Evolutionary conservation across 257 asterid species (phyloP).

Genomic region (Solanum phureja): DNA sequence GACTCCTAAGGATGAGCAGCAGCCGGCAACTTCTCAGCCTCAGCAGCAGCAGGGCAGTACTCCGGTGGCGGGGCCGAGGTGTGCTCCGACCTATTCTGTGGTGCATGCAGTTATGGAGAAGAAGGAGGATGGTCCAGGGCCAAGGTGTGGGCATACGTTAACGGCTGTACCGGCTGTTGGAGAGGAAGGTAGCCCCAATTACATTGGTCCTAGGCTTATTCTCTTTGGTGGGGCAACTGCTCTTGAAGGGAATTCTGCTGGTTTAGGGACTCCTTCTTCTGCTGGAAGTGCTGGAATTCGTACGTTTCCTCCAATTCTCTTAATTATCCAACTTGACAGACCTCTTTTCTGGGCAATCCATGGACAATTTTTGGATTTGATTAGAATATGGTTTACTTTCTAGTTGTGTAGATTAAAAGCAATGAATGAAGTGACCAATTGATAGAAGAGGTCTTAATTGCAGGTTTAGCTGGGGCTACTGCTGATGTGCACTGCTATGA

Average conservation of each 20-base stretch:
- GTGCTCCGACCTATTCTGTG: conserved; percentile 78
- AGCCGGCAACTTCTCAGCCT: conserved; percentile 15
- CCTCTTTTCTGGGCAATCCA: neutral
- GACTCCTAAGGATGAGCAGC: conserved; percentile 32
- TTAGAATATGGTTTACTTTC: neutral
- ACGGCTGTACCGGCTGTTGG: conserved; percentile 97
- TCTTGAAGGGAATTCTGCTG: conserved; percentile 89
- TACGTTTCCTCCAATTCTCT: conserved; percentile 21
- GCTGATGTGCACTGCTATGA: conserved; percentile 96
- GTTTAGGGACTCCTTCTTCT: conserved; percentile 87
- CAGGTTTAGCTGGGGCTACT: conserved; percentile 99
- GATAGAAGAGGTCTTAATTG: conserved; percentile 14
- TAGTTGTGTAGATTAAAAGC: neutral
- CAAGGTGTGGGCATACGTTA: conserved; percentile 96
- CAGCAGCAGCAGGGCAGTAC: conserved; percentile 20
- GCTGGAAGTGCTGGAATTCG: conserved; percentile 99
- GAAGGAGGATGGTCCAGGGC: conserved; percentile 98
- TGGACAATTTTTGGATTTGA: neutral
- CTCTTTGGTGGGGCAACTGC: conserved; percentile 98
- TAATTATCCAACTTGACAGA: neutral
- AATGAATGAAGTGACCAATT: neutral
- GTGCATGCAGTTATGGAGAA: conserved; percentile 73
- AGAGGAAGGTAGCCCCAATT: conserved; percentile 80
- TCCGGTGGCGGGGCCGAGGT: conserved; percentile 66
- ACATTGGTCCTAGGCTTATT: conserved; percentile 83